These are phyloP conservation scores for Zygosaccharomyces kombuchaensis DNA, from an alignment of 805 yeast species.

Conservation along the genomic window DNA sequence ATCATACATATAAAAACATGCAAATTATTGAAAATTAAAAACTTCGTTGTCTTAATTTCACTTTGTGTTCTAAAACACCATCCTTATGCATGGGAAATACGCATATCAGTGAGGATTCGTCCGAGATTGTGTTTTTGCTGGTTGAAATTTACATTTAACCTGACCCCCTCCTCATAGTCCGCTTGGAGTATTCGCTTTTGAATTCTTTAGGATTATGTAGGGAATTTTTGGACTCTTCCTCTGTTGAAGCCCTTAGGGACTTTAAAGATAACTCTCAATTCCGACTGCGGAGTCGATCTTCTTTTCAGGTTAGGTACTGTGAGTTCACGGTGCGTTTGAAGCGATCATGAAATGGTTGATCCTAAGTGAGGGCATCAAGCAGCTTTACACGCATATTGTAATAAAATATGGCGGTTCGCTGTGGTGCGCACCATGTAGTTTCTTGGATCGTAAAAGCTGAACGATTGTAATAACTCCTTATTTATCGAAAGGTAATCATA, in stretches of 20 bases:
- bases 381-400: no score
- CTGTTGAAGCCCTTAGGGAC: not conserved
- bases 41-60: not conserved
- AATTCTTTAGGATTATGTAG: constrained; percentile 39
- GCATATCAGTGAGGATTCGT: constrained; percentile 99
- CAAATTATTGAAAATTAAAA: not conserved
- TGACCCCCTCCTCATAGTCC: constrained; percentile 67
- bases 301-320: not conserved
- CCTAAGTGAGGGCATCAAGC: not conserved
- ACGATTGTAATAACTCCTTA: no score
- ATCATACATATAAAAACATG: not conserved
- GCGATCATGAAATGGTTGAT: not conserved
- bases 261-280: not conserved
- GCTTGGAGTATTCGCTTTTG: constrained; percentile 43
- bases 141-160: constrained; percentile 95
- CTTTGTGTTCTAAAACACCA: constrained; percentile 36
- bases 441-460: no score
- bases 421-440: no score
- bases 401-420: no score
- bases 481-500: no score
- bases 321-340: constrained; percentile 3
- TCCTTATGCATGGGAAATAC: constrained; percentile 99
- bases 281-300: not conserved
- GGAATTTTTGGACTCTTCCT: constrained; percentile 70
- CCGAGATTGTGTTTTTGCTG: constrained; percentile 99